Evolutionary conservation across 768 basidiomycete genomes (phyloP).

Genomic region (Lentinula raphanica): DNA sequence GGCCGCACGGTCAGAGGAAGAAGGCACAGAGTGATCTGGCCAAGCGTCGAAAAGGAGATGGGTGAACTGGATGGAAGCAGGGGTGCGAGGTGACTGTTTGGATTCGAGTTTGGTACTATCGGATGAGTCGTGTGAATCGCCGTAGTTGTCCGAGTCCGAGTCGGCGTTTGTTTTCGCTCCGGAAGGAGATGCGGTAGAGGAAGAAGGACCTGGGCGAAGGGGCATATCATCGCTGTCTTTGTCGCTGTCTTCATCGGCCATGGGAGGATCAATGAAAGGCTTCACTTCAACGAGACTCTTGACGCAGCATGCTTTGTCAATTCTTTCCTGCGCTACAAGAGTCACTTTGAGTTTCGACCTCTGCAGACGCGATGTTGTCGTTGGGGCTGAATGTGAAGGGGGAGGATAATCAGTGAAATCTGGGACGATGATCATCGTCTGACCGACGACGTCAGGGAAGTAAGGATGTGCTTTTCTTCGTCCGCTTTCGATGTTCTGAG

Average conservation of each 20-base stretch:
- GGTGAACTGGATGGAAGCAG: constrained; percentile 34
- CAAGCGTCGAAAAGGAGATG: constrained; percentile 73
- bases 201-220: neutral
- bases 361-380: constrained; percentile 12
- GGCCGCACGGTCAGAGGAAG: constrained; percentile 49
- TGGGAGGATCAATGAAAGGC: neutral
- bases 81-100: neutral
- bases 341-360: constrained; percentile 43
- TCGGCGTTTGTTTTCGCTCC: neutral
- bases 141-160: constrained; percentile 11
- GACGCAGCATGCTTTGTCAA: constrained; percentile 56
- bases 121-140: constrained; percentile 18
- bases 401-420: constrained; percentile 27
- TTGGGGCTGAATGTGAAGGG: constrained; percentile 11
- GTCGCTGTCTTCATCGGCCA: constrained; percentile 2
- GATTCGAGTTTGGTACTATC: constrained; percentile 7
- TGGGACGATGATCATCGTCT: constrained; percentile 41
- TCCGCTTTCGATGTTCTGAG: constrained; percentile 64
- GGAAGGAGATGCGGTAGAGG: neutral
- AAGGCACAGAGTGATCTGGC: constrained; percentile 85
- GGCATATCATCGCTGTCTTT: neutral
- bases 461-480: constrained; percentile 73
- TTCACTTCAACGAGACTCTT: constrained; percentile 50
- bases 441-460: constrained; percentile 59
- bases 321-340: constrained; percentile 36